A percentile compares a stretch with the other conserved stretches of the same genome.
Conservation (phyloP, 768 basidiomycete genomes). For the Trichaptum fuscoviolaceum region DNA sequence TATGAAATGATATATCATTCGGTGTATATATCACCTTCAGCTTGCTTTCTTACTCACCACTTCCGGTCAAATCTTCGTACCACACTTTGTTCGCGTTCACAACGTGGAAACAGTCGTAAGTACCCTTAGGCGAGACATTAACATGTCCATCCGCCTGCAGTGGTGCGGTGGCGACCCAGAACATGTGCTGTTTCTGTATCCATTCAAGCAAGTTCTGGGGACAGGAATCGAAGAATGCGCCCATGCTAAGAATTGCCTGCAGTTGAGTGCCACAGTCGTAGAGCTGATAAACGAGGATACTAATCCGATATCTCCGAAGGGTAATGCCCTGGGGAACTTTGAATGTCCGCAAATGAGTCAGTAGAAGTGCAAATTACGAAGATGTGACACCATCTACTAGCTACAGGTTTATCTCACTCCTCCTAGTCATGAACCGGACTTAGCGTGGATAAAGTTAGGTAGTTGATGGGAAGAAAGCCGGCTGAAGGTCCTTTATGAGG, state of each 20-base stretch:
- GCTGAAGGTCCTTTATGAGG: no score
- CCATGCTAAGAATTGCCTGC: conserved; percentile 34
- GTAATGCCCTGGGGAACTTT: background rate
- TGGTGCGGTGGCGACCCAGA: conserved; percentile 69
- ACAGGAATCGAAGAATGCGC: conserved; percentile 50
- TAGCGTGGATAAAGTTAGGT: no score
- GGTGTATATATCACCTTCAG: background rate
- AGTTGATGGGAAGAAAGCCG: no score
- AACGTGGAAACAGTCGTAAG: conserved; percentile 55
- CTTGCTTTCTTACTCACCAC: conserved; percentile 39
- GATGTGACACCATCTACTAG: background rate
- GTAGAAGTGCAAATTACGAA: background rate
- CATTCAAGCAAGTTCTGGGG: conserved; percentile 48
- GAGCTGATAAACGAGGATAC: background rate
- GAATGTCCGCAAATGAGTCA: background rate
- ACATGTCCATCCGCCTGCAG: conserved; percentile 53
- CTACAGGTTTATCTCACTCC: background rate
- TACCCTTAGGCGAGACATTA: conserved; percentile 65
- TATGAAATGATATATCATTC: conserved; percentile 15
- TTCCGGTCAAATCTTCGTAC: conserved; percentile 73
- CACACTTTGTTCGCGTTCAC: conserved; percentile 51
- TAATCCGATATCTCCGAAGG: background rate
- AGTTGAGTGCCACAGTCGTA: background rate
- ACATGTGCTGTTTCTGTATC: conserved; percentile 59
- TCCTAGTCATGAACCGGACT: no score